Evolutionary conservation across 345 rosid species (phyloP).

Genomic region (Dipteronia sinensis): DNA sequence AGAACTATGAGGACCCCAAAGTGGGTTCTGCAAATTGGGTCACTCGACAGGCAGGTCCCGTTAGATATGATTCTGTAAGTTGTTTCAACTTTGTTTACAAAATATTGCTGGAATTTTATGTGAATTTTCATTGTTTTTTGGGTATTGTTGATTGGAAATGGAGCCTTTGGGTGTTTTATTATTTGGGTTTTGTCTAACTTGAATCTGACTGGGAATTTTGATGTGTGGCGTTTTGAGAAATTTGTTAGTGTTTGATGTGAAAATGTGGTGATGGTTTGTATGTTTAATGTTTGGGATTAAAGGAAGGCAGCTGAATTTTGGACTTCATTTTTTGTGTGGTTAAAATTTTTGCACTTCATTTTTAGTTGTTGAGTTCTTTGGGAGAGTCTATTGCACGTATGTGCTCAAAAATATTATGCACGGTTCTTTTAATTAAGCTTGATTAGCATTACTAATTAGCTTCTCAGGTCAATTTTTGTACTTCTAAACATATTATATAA

Average conservation of each 20-base stretch:
- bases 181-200: not conserved
- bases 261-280: no score
- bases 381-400: no score
- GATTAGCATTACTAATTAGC: no score
- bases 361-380: no score
- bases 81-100: not conserved
- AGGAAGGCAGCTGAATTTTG: no score
- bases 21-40: conserved; percentile 21
- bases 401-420: no score
- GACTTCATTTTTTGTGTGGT: no score
- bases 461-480: no score
- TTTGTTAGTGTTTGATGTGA: not conserved
- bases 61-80: conserved; percentile 27
- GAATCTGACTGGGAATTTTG: not conserved
- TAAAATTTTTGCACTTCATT: no score
- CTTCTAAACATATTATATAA: no score
- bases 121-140: not conserved
- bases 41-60: conserved; percentile 6
- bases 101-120: not conserved
- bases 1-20: conserved; percentile 17
- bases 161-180: not conserved
- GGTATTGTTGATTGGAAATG: not conserved
- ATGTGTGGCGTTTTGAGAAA: not conserved
- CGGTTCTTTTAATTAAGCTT: no score
- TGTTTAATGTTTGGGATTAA: no score